phyloP scores from a whole-genome alignment of 192 early-diverging fungal species.

The Rhizophlyctis rosea region DNA sequence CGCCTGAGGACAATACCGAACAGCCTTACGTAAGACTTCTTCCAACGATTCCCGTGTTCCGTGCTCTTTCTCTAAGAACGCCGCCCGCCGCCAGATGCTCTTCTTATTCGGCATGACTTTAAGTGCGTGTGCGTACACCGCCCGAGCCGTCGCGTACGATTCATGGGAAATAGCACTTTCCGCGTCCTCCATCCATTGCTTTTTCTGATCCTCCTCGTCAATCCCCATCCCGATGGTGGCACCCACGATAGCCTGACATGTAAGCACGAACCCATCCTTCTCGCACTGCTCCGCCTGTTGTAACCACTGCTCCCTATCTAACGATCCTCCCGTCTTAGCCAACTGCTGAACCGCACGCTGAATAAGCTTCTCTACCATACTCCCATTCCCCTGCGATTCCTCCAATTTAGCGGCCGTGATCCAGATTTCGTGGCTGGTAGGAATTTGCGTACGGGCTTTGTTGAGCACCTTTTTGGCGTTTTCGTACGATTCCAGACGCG shows the following conservation, averaged over 20 bases:
- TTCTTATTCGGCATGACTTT: constrained; percentile 71
- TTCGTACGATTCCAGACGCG: constrained; percentile 83
- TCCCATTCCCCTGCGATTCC: constrained; percentile 71
- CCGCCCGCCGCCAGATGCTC: constrained; percentile 82
- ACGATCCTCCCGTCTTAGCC: constrained; percentile 56
- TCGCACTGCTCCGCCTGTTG: constrained; percentile 81
- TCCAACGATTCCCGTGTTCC: constrained; percentile 73
- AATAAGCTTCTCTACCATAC: constrained; percentile 68
- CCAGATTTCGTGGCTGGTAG: constrained; percentile 93
- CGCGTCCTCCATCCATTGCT: constrained; percentile 88
- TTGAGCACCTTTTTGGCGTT: constrained; percentile 90
- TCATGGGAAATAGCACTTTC: constrained; percentile 63
- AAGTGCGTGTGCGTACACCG: constrained; percentile 81
- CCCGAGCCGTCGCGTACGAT: constrained; percentile 74
- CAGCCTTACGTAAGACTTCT: constrained; percentile 77
- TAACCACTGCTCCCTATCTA: constrained; percentile 87
- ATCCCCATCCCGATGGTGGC: constrained; percentile 77
- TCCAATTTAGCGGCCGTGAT: constrained; percentile 89
- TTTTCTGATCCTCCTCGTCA: constrained; percentile 72
- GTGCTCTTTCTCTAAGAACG: constrained; percentile 81
- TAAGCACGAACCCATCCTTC: constrained; percentile 68
- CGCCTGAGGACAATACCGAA: constrained; percentile 83
- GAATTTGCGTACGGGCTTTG: constrained; percentile 76
- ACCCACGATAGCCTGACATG: constrained; percentile 81
- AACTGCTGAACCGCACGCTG: constrained; percentile 67